phyloP scores from a whole-genome alignment of 805 yeast species.

The Phaffomyces antillensis region DNA sequence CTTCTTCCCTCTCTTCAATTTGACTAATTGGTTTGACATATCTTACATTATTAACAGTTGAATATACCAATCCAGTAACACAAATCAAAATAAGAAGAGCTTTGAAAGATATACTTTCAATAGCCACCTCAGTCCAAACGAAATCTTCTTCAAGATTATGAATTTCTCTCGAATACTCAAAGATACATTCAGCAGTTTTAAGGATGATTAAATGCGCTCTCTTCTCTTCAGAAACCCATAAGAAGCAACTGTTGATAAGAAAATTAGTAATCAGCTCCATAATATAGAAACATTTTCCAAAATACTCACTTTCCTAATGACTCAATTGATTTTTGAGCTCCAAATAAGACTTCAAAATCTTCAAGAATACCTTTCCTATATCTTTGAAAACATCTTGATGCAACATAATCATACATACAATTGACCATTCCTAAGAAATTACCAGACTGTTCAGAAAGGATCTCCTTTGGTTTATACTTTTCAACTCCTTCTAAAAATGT shows the following conservation, averaged over 20 bases:
- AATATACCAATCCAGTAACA: background rate
- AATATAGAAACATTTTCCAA: no score
- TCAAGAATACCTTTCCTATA: slow-evolving; percentile 5
- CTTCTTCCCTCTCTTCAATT: no score
- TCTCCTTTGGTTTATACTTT: background rate
- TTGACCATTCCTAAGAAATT: slow-evolving; percentile 7
- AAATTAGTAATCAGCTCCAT: background rate
- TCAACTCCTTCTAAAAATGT: background rate
- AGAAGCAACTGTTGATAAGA: slow-evolving; percentile 6
- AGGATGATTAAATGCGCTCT: slow-evolving; percentile 5
- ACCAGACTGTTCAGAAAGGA: slow-evolving; percentile 3
- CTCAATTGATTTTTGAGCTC: background rate
- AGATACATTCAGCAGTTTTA: slow-evolving; percentile 6
- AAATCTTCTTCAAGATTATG: background rate
- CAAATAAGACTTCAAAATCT: background rate
- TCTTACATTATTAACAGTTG: background rate
- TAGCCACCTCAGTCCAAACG: background rate
- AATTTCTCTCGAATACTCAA: background rate
- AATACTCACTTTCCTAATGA: slow-evolving; percentile 3
- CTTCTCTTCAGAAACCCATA: slow-evolving; percentile 4
- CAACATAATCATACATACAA: slow-evolving; percentile 9
- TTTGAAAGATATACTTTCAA: background rate
- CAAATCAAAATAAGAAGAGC: background rate
- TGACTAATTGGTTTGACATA: background rate
- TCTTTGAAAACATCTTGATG: slow-evolving; percentile 8